Percentiles rank a stretch among this genome's conserved stretches.
Conservation (phyloP, 352 stramenopile species). For the Pythium insidiosum region DNA sequence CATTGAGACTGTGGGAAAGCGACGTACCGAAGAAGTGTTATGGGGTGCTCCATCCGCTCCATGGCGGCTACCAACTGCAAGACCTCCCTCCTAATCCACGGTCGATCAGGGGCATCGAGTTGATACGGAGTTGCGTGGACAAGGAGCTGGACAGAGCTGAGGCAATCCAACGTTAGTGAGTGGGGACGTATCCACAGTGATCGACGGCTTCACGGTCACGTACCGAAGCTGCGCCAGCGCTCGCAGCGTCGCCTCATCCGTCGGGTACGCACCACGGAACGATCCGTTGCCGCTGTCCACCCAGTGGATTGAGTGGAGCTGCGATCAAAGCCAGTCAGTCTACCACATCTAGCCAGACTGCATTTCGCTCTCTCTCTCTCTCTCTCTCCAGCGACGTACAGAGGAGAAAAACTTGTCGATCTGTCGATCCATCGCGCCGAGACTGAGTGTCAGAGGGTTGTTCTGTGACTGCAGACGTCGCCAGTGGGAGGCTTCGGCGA, state of each 20-base stretch:
- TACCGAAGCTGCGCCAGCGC: too few species aligned
- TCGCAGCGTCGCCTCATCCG: too few species aligned
- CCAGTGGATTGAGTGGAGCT: slow-evolving; percentile 59
- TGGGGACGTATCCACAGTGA: too few species aligned
- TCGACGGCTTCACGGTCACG: too few species aligned
- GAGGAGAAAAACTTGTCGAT: not conserved
- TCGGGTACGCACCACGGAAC: slow-evolving; percentile 22
- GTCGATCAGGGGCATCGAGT: slow-evolving; percentile 27
- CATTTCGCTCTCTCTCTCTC: not conserved
- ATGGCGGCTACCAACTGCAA: slow-evolving; percentile 5
- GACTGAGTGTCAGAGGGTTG: too few species aligned
- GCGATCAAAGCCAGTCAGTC: slow-evolving; percentile 1
- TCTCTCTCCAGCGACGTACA: slow-evolving; percentile 8
- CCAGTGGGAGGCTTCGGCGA: slow-evolving; percentile 33
- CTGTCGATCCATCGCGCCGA: too few species aligned
- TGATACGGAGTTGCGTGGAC: slow-evolving; percentile 69
- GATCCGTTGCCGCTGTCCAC: slow-evolving; percentile 54
- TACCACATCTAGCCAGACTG: not conserved
- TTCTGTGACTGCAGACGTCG: too few species aligned
- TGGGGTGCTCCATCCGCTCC: not conserved
- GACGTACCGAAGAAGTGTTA: not conserved
- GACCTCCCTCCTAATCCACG: slow-evolving; percentile 46
- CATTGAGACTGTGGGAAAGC: too few species aligned
- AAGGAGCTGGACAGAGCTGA: slow-evolving; percentile 32
- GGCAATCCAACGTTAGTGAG: slow-evolving; percentile 20